A percentile compares a stretch with the other conserved stretches of the same genome.
These are phyloP conservation scores for Teunomyces panamensis DNA, from an alignment of 805 yeast genomes.

Conservation along the genomic window DNA sequence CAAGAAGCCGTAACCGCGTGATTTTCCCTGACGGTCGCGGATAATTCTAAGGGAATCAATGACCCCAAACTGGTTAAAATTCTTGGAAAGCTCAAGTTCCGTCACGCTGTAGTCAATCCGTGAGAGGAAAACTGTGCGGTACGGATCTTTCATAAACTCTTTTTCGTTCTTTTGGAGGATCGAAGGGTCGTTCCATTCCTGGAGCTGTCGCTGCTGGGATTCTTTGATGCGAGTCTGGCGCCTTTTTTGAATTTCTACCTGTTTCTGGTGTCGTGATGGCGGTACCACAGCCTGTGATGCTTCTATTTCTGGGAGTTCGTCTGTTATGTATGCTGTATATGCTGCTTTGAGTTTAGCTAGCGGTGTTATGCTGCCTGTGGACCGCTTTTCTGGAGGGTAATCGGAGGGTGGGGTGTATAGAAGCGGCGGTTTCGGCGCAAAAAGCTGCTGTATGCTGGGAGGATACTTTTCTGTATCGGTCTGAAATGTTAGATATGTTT, in stretches of 20 bases:
- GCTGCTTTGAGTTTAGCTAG: constrained; percentile 31
- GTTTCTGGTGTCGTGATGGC: constrained; percentile 2
- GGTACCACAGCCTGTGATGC: background rate
- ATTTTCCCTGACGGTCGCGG: constrained; percentile 41
- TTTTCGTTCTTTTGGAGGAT: constrained; percentile 28
- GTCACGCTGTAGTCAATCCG: constrained; percentile 62
- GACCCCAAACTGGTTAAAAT: constrained; percentile 64
- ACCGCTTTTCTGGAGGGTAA: constrained; percentile 44
- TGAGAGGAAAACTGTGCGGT: constrained; percentile 72
- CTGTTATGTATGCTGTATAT: constrained; percentile 23
- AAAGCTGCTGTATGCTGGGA: constrained; percentile 46
- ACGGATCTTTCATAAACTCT: constrained; percentile 55
- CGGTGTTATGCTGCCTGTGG: constrained; percentile 47
- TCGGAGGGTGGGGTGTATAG: constrained; percentile 49
- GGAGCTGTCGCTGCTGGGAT: constrained; percentile 21
- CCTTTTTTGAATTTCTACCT: constrained; percentile 1
- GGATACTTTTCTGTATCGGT: constrained; percentile 29
- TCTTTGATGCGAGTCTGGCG: constrained; percentile 8
- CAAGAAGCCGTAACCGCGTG: constrained; percentile 83
- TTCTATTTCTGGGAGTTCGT: constrained; percentile 14
- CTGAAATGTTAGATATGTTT: background rate
- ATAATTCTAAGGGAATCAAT: constrained; percentile 52
- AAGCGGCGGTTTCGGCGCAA: constrained; percentile 58
- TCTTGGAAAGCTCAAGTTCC: constrained; percentile 66
- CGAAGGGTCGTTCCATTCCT: constrained; percentile 33